Evolutionary conservation across 2,329 filamentous ascomycete genomes (phyloP), one percentile per base, ranked within the genome.

Genomic region (Talaromyces albobiverticillius): DNA sequence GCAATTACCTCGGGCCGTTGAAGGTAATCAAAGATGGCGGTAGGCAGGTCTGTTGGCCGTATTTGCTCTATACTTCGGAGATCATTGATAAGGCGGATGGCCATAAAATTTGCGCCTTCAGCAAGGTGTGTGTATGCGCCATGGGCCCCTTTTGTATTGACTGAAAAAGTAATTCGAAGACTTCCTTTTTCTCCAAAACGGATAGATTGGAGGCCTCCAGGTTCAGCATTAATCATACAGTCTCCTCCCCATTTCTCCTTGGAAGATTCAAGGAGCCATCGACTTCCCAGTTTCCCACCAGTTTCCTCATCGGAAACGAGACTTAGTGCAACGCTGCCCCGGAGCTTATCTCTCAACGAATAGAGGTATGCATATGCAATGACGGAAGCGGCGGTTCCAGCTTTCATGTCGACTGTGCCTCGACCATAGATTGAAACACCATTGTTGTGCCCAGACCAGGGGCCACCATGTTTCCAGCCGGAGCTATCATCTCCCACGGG

Each of bases 381-480:
- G 9, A 73, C 63, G 4, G 61, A 65, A 0, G 74, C 71, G 1
- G 70, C 71, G 4, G 69, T 75, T 0, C 72, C 73, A 4, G 71
- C 69, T 59, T 76, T 76, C 73, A 76, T 76, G 56, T 76, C 74
- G 1, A 75, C 72, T 1, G 64, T 67, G 2, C 71, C 72, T 18
- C 72, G 62, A 2, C 74, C 73, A 55, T 70, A 64, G 18, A 75
- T 60, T 10, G 63, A 60, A 2, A 62, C 62, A 6, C 66, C 63
- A 26, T 67, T 63, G 10, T 69, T 61, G 18, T 71, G 60, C 10
- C 71, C 70, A 8, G 71, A 71, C 62, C 67, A 76, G 3, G 74
- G 67, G 41, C 67, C 62, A 22, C 64, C 60, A 11, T 67, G 54
- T 36, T 54, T 55, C 72, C 71, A 75, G n/a, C 67, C 60, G 4